These are phyloP conservation scores for Tylopilus orsonianus DNA, from an alignment of 1,284 basidiomycete species.

Conservation along the genomic window DNA sequence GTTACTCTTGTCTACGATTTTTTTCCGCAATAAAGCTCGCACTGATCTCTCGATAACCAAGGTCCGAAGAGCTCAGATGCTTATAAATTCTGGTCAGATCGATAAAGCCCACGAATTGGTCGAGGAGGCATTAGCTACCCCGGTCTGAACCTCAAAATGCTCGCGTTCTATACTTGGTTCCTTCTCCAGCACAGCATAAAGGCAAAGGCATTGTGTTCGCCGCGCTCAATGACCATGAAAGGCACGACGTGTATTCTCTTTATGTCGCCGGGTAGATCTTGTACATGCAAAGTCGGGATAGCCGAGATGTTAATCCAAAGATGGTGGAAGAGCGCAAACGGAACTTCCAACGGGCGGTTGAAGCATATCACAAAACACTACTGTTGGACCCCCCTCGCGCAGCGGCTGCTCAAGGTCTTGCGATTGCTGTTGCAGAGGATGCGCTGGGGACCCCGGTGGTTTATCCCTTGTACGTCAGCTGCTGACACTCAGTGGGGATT, in stretches of 20 bases:
- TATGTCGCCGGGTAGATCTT: slow-evolving; percentile 85
- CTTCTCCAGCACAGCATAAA: slow-evolving; percentile 75
- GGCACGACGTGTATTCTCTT: slow-evolving; percentile 84
- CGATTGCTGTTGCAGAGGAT: slow-evolving; percentile 90
- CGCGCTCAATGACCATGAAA: slow-evolving; percentile 81
- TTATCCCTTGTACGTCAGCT: slow-evolving; percentile 43
- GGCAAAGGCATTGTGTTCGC: slow-evolving; percentile 80
- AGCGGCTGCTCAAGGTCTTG: slow-evolving; percentile 89
- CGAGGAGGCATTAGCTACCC: slow-evolving; percentile 80
- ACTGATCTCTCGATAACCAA: slow-evolving; percentile 60
- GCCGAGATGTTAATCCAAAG: slow-evolving; percentile 53
- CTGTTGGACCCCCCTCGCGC: slow-evolving; percentile 81
- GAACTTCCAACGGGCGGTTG: slow-evolving; percentile 78
- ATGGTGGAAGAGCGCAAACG: slow-evolving; percentile 72
- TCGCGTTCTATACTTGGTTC: slow-evolving; percentile 87
- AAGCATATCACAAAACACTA: slow-evolving; percentile 89
- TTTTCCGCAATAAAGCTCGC: background rate
- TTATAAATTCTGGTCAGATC: slow-evolving; percentile 62
- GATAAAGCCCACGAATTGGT: slow-evolving; percentile 84
- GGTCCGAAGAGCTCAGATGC: slow-evolving; percentile 82
- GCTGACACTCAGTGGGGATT: slow-evolving; percentile 68
- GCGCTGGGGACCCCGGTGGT: slow-evolving; percentile 66
- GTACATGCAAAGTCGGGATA: slow-evolving; percentile 84
- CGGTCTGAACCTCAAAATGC: slow-evolving; percentile 75
- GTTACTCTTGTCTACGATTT: slow-evolving; percentile 44